Evolutionary conservation across 805 yeast genomes (phyloP).

Genomic region (Yamadazyma akitaensis): DNA sequence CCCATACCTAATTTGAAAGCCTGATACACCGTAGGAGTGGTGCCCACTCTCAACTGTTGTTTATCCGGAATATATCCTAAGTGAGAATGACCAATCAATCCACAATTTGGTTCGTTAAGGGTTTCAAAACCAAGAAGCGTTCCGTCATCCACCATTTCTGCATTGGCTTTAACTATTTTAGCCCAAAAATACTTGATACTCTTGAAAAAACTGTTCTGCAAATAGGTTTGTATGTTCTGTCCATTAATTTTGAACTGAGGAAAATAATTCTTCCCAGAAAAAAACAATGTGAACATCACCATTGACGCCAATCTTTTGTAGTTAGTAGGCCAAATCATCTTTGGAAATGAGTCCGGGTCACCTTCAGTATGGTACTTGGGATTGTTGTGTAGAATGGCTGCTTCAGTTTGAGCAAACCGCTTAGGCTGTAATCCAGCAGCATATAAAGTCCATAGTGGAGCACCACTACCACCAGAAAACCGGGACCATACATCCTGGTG

Average conservation of each 20-base stretch:
- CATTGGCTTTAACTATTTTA: conserved; percentile 22
- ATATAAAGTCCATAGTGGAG: conserved; percentile 89
- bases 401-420: conserved; percentile 69
- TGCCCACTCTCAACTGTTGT: conserved; percentile 70
- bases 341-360: conserved; percentile 50
- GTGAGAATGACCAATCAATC: conserved; percentile 63
- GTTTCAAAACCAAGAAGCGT: conserved; percentile 78
- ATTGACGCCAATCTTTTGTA: conserved; percentile 70
- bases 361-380: conserved; percentile 30
- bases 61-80: conserved; percentile 52
- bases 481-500: conserved; percentile 97
- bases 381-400: conserved; percentile 73
- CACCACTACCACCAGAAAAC: conserved; percentile 86
- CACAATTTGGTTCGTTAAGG: conserved; percentile 81
- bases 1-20: conserved; percentile 79
- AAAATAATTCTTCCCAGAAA: conserved; percentile 71
- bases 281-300: conserved; percentile 83
- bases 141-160: conserved; percentile 37
- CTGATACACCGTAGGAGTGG: conserved; percentile 81
- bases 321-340: conserved; percentile 93
- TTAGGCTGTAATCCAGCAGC: conserved; percentile 84
- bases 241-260: conserved; percentile 74
- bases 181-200: conserved; percentile 45
- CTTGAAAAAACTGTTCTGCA: conserved; percentile 60
- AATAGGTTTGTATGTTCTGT: conserved; percentile 70